Evolutionary conservation across 495 filamentous ascomycete species (phyloP).

Genomic region (Talaromyces proteolyticus): DNA sequence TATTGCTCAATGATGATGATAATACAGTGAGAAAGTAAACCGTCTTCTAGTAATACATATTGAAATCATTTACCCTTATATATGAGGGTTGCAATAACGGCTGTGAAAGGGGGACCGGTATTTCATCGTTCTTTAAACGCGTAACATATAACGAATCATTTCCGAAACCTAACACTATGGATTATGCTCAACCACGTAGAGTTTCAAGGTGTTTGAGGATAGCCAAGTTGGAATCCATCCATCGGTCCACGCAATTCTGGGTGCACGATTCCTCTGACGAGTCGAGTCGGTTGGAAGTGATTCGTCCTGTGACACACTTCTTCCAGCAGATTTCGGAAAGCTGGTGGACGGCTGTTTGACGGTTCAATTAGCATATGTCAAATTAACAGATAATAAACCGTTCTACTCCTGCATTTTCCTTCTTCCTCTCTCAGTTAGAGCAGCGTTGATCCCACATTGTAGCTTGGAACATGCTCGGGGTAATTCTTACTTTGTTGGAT

Average conservation of each 20-base stretch:
- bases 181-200: constrained; percentile 38
- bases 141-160: no score
- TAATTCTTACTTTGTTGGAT: constrained; percentile 65
- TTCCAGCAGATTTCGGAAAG: constrained; percentile 88
- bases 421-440: no score
- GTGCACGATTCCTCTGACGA: constrained; percentile 72
- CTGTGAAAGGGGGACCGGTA: no score
- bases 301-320: constrained; percentile 73
- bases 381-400: no score
- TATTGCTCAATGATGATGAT: constrained; percentile 3
- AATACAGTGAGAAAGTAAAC: not conserved
- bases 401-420: no score
- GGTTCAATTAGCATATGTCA: not conserved
- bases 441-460: not conserved
- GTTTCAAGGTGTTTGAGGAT: constrained; percentile 75
- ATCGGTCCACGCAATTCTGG: constrained; percentile 88
- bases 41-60: not conserved
- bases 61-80: no score
- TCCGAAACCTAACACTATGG: no score
- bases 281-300: constrained; percentile 63
- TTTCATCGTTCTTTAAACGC: no score
- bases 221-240: constrained; percentile 77
- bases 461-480: not conserved
- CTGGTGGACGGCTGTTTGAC: constrained; percentile 62
- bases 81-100: no score